Evolutionary conservation across 2,329 filamentous ascomycete genomes (phyloP), one percentile per base, ranked within the genome.

Genomic region (Harringtonia lauricola): DNA sequence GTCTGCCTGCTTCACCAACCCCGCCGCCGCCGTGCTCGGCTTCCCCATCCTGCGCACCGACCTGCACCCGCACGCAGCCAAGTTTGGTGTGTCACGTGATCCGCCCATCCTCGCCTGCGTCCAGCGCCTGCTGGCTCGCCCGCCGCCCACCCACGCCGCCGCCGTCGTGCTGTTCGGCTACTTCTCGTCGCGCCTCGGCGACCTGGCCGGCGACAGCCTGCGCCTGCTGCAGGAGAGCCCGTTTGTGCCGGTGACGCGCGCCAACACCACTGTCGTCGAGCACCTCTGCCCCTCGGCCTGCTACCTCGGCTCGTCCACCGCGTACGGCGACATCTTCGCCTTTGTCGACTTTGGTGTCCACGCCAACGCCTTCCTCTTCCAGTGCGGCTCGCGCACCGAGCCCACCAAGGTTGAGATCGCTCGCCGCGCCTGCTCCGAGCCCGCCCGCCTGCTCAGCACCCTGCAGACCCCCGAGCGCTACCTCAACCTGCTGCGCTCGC

Each of bases 271-370:
- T 15, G 7, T 54, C 36, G 53, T 75, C 37, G 65, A 70, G 51
- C 72, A 79, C 52, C 70, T 88, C 36, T 71, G 76, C 15, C 90
- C 92, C 6, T 74, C 72, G 37, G 71, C 79, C 34, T 88, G 83
- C 49, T 98, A 95, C 59, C 70, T 98, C 2, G 92, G 92, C 9
- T 81, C 51, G 24, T 79, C 73, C 7, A 59, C 65, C 2, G 71
- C 70, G 8, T 98, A 94, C 55, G 83, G 79, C 12, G 85, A 94
- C 28, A 94, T 98, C 28, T 95, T 98, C 52, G 88, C 96, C 58
- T 98, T 95, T 61, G 89, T 96, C 14, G 86, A 96, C 58, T 98
- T 95, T 64, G 88, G 90, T 0, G 66, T 72, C 29, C 81, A 90
- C 57, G 90, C 86, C 2, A 96, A 96, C 55, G 71, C 83, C 0